These are phyloP conservation scores for Diaporthe batatas DNA, from an alignment of 2,329 filamentous ascomycete genomes.

Conservation along the genomic window DNA sequence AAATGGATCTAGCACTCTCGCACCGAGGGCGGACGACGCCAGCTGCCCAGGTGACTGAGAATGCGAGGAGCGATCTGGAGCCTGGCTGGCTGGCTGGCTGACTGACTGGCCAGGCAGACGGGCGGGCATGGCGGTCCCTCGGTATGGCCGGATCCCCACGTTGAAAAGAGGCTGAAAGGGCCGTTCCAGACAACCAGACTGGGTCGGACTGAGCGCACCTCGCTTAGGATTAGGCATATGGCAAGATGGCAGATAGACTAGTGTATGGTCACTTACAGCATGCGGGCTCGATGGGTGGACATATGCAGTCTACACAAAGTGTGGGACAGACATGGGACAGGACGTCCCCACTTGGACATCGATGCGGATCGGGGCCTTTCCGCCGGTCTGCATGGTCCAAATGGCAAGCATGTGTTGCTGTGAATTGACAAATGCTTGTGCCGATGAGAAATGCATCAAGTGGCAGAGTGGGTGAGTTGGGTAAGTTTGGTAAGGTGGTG, in stretches of 20 bases:
- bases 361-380: slow-evolving; percentile 19
- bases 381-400: slow-evolving; percentile 5
- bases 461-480: too few relatives aligned
- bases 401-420: not conserved
- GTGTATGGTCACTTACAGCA: not conserved
- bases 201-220: not conserved
- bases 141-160: slow-evolving; percentile 28
- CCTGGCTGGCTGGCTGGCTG: too few relatives aligned
- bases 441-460: too few relatives aligned
- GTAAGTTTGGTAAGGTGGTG: not conserved
- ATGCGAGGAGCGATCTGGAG: not conserved
- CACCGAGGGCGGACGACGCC: not conserved
- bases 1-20: not conserved
- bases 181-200: slow-evolving; percentile 24
- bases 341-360: slow-evolving; percentile 6
- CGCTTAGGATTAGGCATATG: slow-evolving; percentile 8
- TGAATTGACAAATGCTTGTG: not conserved
- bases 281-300: not conserved
- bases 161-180: slow-evolving; percentile 11
- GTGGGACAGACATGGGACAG: slow-evolving; percentile 15
- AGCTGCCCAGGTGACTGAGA: slow-evolving; percentile 1
- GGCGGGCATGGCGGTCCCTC: not conserved
- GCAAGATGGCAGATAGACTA: not conserved
- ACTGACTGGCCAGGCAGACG: too few relatives aligned
- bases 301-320: slow-evolving; percentile 14